Percentiles rank a stretch among this genome's conserved stretches.
phyloP scores from a whole-genome alignment of 768 basidiomycete genomes.

The Butyriboletus loyo region DNA sequence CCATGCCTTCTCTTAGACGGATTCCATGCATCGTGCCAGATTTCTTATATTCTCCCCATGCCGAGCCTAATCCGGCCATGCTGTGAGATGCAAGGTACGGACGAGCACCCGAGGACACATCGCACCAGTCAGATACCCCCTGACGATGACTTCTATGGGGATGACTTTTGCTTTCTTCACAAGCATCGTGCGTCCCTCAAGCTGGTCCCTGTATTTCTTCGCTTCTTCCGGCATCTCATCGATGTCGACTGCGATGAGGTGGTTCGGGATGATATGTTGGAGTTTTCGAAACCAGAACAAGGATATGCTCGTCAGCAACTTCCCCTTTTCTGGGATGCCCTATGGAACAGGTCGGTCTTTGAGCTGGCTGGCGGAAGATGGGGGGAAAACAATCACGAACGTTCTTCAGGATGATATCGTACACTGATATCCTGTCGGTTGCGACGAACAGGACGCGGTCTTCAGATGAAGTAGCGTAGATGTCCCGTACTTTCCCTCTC shows the following conservation, averaged over 20 bases:
- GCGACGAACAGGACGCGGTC: slow-evolving; percentile 88
- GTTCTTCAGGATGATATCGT: slow-evolving; percentile 92
- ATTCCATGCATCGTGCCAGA: slow-evolving; percentile 87
- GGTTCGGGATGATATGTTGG: slow-evolving; percentile 76
- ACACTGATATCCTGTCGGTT: slow-evolving; percentile 93
- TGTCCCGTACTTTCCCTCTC: slow-evolving; percentile 94
- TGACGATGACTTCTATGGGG: slow-evolving; percentile 91
- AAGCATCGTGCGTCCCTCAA: slow-evolving; percentile 87
- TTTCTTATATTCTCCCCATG: slow-evolving; percentile 92
- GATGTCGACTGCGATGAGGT: slow-evolving; percentile 76
- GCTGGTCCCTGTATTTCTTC: slow-evolving; percentile 66
- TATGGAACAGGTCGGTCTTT: slow-evolving; percentile 29
- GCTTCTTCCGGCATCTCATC: slow-evolving; percentile 83
- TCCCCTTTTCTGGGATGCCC: slow-evolving; percentile 95
- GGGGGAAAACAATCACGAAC: slow-evolving; percentile 46
- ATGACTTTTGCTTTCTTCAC: slow-evolving; percentile 87
- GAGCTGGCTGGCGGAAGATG: neutral
- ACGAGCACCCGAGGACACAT: neutral
- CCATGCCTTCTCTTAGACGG: slow-evolving; percentile 65
- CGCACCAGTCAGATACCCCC: slow-evolving; percentile 94
- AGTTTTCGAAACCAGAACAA: slow-evolving; percentile 95
- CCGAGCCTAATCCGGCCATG: slow-evolving; percentile 66
- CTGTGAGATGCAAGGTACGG: slow-evolving; percentile 5
- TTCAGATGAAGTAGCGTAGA: slow-evolving; percentile 74
- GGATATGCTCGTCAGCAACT: slow-evolving; percentile 84